phyloP scores from a whole-genome alignment of 306 rosid species.

The Cicer yamashitae region DNA sequence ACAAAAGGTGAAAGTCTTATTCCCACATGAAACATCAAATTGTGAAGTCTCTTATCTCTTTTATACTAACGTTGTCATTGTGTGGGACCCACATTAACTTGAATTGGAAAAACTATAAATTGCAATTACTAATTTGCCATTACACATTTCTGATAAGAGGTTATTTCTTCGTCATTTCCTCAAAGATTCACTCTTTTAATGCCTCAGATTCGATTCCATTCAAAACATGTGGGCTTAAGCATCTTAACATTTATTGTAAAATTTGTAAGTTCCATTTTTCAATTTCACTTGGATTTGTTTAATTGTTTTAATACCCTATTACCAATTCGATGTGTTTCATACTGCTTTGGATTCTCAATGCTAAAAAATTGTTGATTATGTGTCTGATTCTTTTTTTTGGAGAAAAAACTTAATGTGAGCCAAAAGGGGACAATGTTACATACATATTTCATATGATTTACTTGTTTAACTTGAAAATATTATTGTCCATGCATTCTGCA shows the following conservation, averaged over 20 bases:
- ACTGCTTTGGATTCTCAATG: constrained; percentile 22
- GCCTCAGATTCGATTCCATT: constrained; percentile 45
- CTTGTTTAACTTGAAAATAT: neutral
- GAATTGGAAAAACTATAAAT: constrained; percentile 9
- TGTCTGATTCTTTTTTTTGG: neutral
- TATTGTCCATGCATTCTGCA: constrained; percentile 13
- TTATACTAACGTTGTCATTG: constrained; percentile 1
- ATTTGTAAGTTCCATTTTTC: constrained; percentile 39
- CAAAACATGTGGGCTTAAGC: constrained; percentile 40
- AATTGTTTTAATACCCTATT: constrained; percentile 38
- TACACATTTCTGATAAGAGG: constrained; percentile 33
- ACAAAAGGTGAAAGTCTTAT: constrained; percentile 24
- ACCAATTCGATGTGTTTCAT: constrained; percentile 37
- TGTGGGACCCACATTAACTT: constrained; percentile 43
- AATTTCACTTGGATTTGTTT: constrained; percentile 40
- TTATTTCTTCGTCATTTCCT: constrained; percentile 51
- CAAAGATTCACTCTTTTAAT: constrained; percentile 41
- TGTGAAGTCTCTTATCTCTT: constrained; percentile 13
- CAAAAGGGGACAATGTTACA: neutral
- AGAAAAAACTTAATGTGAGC: neutral
- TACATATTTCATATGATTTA: neutral
- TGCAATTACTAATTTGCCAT: constrained; percentile 5
- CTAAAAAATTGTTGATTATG: constrained; percentile 19
- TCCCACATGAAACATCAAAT: constrained; percentile 33
- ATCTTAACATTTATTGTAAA: neutral